Evolutionary conservation across 1,284 basidiomycete species (phyloP).

Genomic region (Sporisorium graminicola): DNA sequence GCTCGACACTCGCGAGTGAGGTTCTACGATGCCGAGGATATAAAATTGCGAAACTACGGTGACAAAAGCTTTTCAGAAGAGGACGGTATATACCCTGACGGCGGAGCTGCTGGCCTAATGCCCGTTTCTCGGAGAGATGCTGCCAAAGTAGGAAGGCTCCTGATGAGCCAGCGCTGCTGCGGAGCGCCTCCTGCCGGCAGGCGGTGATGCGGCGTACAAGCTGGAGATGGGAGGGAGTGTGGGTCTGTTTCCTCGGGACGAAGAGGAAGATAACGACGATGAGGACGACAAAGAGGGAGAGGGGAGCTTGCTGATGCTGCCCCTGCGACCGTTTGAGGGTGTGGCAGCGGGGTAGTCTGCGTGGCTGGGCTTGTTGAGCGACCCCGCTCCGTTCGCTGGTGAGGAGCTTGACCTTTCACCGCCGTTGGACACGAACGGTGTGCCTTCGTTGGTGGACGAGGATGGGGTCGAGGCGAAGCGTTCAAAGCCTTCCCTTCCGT

Average conservation of each 20-base stretch:
- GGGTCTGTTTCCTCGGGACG: conserved; percentile 10
- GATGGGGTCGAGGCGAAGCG: conserved; percentile 6
- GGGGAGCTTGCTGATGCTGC: conserved; percentile 2
- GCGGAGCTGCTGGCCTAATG: neutral
- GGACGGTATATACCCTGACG: neutral
- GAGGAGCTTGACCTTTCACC: neutral
- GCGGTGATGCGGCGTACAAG: conserved; percentile 7
- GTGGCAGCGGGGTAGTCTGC: neutral
- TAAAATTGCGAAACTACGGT: conserved; percentile 3
- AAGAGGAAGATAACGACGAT: conserved; percentile 1
- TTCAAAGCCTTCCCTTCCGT: conserved; percentile 13
- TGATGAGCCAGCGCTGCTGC: neutral
- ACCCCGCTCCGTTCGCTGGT: neutral
- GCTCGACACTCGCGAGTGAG: neutral
- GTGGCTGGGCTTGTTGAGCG: neutral
- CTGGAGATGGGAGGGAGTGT: conserved; percentile 24
- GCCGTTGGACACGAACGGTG: conserved; percentile 10
- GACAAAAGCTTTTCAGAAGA: neutral
- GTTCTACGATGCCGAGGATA: conserved; percentile 1
- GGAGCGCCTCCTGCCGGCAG: neutral
- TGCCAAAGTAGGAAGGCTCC: neutral
- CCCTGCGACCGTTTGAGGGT: neutral
- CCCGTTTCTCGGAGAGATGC: neutral
- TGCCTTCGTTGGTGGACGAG: conserved; percentile 21
- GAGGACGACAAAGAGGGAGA: neutral